Base-by-base conservation (phyloP, 495 filamentous ascomycete species). In the Massariosphaeria phaeospora region DNA sequence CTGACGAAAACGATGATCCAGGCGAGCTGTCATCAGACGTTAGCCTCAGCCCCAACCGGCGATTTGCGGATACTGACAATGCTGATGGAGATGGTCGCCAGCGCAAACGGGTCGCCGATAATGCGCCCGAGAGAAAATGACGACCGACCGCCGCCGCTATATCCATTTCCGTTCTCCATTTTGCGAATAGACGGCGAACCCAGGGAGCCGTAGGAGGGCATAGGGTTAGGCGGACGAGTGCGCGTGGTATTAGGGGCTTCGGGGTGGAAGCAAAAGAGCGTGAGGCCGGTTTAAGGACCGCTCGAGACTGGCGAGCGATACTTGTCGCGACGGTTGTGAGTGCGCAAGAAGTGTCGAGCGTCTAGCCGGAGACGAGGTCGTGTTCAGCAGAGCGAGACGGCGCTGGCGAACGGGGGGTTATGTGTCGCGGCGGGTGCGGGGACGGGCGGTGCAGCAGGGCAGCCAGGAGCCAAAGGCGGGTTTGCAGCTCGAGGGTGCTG, bases 1-100 rank as follows among this genome's bases (percentile, higher is more conserved):
- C 81, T 78, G 61, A 97, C 76, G 68, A 97, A 91, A 11, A 88
- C 81, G 62, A 97, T 95, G 50, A 97, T 69, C 93, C 93, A 99
- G 44, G 89, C 91, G 47, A 94, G 80, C 91, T 96, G 69, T 66
- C 45, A 12, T 11, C 21, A n/a, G 24, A 36, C 13, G 49, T 57
- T 50, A 54, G 55, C 42, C 29, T 43, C 54, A 44, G 47, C 40
- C 29, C 47, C 38, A 31, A 21, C 20, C 4, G 21, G 21, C 44
- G 30, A 12, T 8, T 11, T 7, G 39, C 18, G 30, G 40, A 40
- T 43, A 79, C 89, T 69, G 80, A 96, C 91, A 57, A 86, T 76
- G 51, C 90, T 82, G 70, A 99, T 96, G 24, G 89, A 95, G 34
- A 93, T 80, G 13, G 93, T 99, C 35, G 90, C 89, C 34, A 97